Conservation (phyloP, 2,329 filamentous ascomycete genomes). For the Pyricularia pennisetigena region DNA sequence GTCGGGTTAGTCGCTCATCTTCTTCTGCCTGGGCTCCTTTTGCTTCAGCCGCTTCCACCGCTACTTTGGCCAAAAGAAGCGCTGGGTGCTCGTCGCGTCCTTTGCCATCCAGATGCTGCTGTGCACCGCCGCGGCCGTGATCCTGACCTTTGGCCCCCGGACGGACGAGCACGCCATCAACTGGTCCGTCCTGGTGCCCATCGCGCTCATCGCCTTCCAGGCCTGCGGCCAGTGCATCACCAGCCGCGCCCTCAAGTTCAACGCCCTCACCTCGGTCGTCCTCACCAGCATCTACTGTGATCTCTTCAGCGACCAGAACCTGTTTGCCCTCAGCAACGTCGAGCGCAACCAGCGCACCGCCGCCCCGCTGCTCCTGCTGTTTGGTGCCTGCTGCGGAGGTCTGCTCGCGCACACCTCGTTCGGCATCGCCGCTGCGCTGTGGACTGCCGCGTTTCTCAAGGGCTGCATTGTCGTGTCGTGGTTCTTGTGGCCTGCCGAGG, state of each 20-base stretch:
- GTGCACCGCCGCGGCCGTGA: conserved; percentile 39
- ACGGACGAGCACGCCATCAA: conserved; percentile 31
- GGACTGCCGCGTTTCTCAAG: conserved; percentile 51
- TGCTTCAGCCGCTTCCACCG: conserved; percentile 62
- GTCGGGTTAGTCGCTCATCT: conserved; percentile 57
- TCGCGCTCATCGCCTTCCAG: conserved; percentile 65
- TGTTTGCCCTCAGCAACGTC: conserved; percentile 29
- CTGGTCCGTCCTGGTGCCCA: conserved; percentile 55
- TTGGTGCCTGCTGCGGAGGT: conserved; percentile 40
- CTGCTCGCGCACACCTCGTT: conserved; percentile 34
- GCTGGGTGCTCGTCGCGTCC: conserved; percentile 55
- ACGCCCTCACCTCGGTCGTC: conserved; percentile 66
- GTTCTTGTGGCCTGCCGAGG: conserved; percentile 43
- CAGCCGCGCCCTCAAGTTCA: conserved; percentile 59
- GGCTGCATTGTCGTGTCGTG: conserved; percentile 44
- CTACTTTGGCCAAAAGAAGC: conserved; percentile 45
- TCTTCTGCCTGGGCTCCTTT: conserved; percentile 64
- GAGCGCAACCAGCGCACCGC: conserved; percentile 41
- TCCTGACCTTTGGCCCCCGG: conserved; percentile 38
- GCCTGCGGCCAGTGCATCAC: conserved; percentile 65
- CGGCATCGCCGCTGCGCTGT: conserved; percentile 44
- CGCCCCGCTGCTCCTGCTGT: conserved; percentile 37
- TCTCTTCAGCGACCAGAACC: conserved; percentile 54
- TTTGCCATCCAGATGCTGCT: conserved; percentile 43
- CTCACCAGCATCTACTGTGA: conserved; percentile 78